Conservation (phyloP, 1,284 basidiomycete species). For the Puccinia novopanici region DNA sequence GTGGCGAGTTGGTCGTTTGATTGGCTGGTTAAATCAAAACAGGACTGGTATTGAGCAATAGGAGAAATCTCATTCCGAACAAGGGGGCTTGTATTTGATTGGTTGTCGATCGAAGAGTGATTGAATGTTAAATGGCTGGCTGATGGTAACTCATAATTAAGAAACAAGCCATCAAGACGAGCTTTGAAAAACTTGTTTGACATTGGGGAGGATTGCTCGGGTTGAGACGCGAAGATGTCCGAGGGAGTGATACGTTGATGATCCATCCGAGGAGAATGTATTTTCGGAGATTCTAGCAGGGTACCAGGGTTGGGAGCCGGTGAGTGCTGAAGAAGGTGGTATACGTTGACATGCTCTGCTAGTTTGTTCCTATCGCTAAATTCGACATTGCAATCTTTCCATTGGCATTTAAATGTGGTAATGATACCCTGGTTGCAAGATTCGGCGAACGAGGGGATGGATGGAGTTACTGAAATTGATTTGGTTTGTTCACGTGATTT, state of each 20-base stretch:
- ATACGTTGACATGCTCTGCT: slow-evolving; percentile 29
- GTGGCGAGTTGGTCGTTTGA: not conserved
- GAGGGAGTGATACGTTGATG: not conserved
- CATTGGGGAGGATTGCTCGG: not conserved
- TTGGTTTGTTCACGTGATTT: not conserved
- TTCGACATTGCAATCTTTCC: slow-evolving; percentile 38
- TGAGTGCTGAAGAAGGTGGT: slow-evolving; percentile 25
- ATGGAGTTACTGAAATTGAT: not conserved
- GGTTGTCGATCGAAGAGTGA: slow-evolving; percentile 1
- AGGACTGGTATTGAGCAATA: slow-evolving; percentile 5
- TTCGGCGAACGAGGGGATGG: not conserved
- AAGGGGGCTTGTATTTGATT: no score
- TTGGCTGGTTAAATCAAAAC: slow-evolving; percentile 4
- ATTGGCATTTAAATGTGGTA: slow-evolving; percentile 18
- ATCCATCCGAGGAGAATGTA: slow-evolving; percentile 9
- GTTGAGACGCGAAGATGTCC: slow-evolving; percentile 5
- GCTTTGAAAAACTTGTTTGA: not conserved
- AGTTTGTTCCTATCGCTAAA: slow-evolving; percentile 22
- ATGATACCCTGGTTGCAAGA: not conserved
- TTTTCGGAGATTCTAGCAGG: not conserved
- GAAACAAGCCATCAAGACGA: not conserved
- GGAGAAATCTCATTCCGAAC: not conserved
- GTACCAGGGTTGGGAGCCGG: not conserved
- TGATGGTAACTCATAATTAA: not conserved
- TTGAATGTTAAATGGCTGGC: not conserved